Base-by-base conservation (phyloP, 129 eudicot genomes). In the Ambrosia trifida region DNA sequence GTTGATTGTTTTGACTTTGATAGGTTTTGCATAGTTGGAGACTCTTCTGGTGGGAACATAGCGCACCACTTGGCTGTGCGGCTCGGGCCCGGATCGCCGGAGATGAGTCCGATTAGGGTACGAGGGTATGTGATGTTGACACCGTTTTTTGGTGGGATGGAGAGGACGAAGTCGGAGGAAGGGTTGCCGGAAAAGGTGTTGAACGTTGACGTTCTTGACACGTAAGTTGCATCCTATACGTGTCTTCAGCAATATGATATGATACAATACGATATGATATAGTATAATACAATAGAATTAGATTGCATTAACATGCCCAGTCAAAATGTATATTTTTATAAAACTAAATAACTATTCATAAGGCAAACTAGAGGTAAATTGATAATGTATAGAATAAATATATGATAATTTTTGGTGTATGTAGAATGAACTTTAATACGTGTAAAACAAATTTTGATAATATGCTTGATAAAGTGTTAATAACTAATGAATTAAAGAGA, bases 11-110 rank as follows among this genome's bases (percentile, higher is more conserved):
- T 81, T 52, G 95, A 89, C 71, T 87, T 85, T 69, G 88, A 78
- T 36, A 73, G 74, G 52, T 85, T 89, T 19, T 92, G 57, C 44
- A 51, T 92, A 2, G 10, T 76, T 9, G 98, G 98, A 0, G 98
- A 92, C 70, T 92, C 98, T 10, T 85, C 96, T 1, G 95, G 98
- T 33, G 96, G 98, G 59, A 92, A 89, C 77, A 33, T 89, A 56
- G 98, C 98, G 0, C 96, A 92, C 71, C 96, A 92, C 11, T 46
- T 89, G 81, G 98, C 98, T 11, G 85, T 85, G 30, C 63, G 52
- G 82, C 66, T 85, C 11, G 91, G 98, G 2, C 69, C 77, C 3
- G 88, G 96, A 0, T 86, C 96, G 11, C 78, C 74, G 19, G 89
- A 76, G 72, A 11, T 87, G 74, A 43, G 28, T 1, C 96, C 95